Percentiles rank a stretch among this genome's conserved stretches.
These are phyloP conservation scores for Perilla frutescens DNA, from an alignment of 257 asterid species.

Conservation along the genomic window DNA sequence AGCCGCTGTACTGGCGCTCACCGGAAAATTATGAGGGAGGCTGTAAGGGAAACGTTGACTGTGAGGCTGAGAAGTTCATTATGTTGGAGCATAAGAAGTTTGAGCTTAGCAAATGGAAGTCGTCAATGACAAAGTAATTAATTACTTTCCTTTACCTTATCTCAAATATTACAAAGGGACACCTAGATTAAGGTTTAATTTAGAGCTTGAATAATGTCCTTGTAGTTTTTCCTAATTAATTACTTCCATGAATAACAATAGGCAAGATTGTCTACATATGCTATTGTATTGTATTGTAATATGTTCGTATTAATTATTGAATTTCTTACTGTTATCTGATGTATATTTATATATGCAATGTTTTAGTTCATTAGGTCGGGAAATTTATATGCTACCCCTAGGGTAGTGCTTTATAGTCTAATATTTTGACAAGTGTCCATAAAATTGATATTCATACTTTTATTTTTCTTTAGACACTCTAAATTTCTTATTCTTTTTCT, in stretches of 20 bases:
- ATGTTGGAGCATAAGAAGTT: slow-evolving; percentile 46
- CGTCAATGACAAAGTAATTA: slow-evolving; percentile 14
- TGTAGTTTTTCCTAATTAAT: background rate
- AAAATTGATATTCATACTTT: too few species aligned
- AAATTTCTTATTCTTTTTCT: too few species aligned
- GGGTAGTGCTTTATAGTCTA: too few species aligned
- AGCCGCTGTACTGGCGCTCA: background rate
- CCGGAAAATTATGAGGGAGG: background rate
- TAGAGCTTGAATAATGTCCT: slow-evolving; percentile 15
- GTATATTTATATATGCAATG: too few species aligned
- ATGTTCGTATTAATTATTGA: too few species aligned
- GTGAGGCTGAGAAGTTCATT: slow-evolving; percentile 52
- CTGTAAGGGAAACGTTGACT: slow-evolving; percentile 35
- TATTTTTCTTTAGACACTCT: too few species aligned
- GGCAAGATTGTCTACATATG: background rate
- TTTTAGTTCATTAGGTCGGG: too few species aligned
- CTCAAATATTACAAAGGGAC: background rate
- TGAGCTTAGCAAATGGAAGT: slow-evolving; percentile 33
- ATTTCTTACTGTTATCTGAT: too few species aligned
- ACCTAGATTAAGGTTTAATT: background rate
- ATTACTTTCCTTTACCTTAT: background rate
- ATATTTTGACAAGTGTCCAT: too few species aligned
- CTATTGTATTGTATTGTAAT: background rate
- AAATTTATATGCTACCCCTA: too few species aligned
- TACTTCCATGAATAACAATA: background rate